Conservation (phyloP, 129 eudicot species). For the Artemisia annua region DNA sequence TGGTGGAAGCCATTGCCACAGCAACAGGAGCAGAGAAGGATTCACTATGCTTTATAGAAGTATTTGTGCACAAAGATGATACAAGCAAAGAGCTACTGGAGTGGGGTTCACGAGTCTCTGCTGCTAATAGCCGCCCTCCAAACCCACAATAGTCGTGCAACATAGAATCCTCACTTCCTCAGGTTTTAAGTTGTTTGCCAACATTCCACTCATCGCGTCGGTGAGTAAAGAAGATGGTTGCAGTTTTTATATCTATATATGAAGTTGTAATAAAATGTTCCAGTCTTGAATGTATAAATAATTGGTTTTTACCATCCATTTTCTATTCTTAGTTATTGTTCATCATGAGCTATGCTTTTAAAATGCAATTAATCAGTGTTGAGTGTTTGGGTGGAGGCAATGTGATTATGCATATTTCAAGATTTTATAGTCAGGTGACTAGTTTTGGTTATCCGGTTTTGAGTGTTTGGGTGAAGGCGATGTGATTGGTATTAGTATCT, state of each 20-base stretch:
- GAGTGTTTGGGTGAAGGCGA: too few relatives aligned
- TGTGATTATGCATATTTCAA: too few relatives aligned
- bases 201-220: not conserved
- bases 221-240: not conserved
- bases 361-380: too few relatives aligned
- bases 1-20: conserved; percentile 60
- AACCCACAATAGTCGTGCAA: conserved; percentile 59
- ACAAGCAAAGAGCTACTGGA: conserved; percentile 90
- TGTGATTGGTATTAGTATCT: too few relatives aligned
- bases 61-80: conserved; percentile 75
- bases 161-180: not conserved
- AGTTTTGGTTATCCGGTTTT: too few relatives aligned
- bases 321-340: not conserved
- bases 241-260: not conserved
- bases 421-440: too few relatives aligned
- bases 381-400: too few relatives aligned
- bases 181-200: not conserved
- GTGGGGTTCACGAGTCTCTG: conserved; percentile 90
- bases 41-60: conserved; percentile 84
- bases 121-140: conserved; percentile 86
- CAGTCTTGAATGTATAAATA: conserved; percentile 12
- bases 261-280: conserved; percentile 7
- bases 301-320: not conserved
- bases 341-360: too few relatives aligned
- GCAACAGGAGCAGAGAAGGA: conserved; percentile 59